Conservation (phyloP, 768 basidiomycete species). For the Leccinellum albellum region DNA sequence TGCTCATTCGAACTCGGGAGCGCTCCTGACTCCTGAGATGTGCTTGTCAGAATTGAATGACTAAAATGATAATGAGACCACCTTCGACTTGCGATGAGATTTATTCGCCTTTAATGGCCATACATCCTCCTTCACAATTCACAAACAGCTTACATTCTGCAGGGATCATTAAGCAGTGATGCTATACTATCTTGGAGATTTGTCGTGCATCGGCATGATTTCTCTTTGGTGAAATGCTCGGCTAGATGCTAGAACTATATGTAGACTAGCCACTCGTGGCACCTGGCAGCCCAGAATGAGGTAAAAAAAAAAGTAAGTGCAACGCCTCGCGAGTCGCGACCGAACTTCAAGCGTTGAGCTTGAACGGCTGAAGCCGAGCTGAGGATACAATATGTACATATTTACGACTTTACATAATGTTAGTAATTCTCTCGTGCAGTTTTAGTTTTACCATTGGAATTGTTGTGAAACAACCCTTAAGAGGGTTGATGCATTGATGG, state of each 20-base stretch:
- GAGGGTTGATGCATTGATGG: too few relatives aligned
- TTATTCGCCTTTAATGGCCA: background rate
- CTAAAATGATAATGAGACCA: background rate
- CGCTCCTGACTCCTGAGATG: too few relatives aligned
- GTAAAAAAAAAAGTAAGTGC: too few relatives aligned
- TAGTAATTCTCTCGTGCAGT: background rate
- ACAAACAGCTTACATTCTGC: background rate
- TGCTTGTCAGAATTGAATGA: background rate
- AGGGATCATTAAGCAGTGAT: background rate
- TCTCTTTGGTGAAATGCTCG: background rate
- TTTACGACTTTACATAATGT: background rate
- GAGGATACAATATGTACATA: background rate
- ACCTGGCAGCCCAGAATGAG: too few relatives aligned
- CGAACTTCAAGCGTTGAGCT: too few relatives aligned
- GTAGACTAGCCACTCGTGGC: too few relatives aligned
- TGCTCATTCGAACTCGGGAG: background rate
- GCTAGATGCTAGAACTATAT: too few relatives aligned
- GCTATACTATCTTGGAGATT: background rate
- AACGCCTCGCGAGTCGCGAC: background rate
- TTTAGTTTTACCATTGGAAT: background rate
- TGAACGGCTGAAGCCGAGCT: too few relatives aligned
- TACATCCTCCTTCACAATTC: background rate
- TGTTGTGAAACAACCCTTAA: too few relatives aligned
- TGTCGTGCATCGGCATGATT: background rate
- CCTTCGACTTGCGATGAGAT: too few relatives aligned